Evolutionary conservation across 345 rosid species (phyloP).

Genomic region (Diplotaxis tenuifolia): DNA sequence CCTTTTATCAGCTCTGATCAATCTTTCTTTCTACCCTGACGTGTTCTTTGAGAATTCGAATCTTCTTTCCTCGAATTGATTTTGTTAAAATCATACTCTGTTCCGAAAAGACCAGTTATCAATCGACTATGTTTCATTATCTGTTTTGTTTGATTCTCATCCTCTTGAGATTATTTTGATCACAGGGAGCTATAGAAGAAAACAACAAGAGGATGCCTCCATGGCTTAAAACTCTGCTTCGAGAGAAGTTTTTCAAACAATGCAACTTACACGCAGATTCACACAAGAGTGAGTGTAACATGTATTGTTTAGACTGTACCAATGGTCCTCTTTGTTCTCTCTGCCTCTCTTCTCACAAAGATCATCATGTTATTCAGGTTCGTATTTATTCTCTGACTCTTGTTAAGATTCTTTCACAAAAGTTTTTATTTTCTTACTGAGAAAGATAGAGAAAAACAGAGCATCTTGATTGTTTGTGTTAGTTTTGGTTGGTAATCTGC

Average conservation of each 20-base stretch:
- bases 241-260: slow-evolving; percentile 79
- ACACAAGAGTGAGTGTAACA: slow-evolving; percentile 95
- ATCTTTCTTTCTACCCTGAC: neutral
- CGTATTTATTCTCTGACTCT: neutral
- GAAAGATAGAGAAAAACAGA: neutral
- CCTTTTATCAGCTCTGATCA: slow-evolving; percentile 1
- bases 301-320: slow-evolving; percentile 94
- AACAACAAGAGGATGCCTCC: slow-evolving; percentile 67
- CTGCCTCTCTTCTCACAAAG: slow-evolving; percentile 69
- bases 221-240: slow-evolving; percentile 75
- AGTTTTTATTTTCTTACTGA: neutral
- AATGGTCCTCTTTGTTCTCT: slow-evolving; percentile 82
- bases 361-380: slow-evolving; percentile 88
- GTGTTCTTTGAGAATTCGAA: slow-evolving; percentile 12
- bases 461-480: neutral
- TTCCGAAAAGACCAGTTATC: neutral
- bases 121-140: neutral
- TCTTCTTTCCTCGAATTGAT: neutral
- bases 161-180: neutral
- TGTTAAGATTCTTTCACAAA: neutral
- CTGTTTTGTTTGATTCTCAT: neutral
- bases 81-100: neutral
- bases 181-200: slow-evolving; percentile 61
- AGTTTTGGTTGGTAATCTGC: neutral
- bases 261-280: slow-evolving; percentile 86